These are phyloP conservation scores for Meripilus lineatus DNA, from an alignment of 1,284 basidiomycete genomes.

Conservation along the genomic window DNA sequence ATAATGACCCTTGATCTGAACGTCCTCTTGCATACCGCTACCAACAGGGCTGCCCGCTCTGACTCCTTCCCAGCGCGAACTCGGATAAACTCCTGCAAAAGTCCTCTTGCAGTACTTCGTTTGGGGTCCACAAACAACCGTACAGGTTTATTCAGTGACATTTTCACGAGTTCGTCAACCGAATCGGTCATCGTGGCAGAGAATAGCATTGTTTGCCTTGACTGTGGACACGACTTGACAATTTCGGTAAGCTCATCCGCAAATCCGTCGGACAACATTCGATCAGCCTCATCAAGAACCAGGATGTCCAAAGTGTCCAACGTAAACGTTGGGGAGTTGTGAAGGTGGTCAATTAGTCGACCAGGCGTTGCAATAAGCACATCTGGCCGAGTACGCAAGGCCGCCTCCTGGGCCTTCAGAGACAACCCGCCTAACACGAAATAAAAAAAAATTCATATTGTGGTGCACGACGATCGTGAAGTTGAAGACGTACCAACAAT, in stretches of 20 bases:
- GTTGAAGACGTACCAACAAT: conserved; percentile 65
- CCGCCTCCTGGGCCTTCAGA: conserved; percentile 84
- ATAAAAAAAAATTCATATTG: conserved; percentile 1
- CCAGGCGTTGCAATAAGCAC: conserved; percentile 94
- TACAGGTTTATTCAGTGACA: conserved; percentile 90
- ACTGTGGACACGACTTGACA: conserved; percentile 82
- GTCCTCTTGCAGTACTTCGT: conserved; percentile 80
- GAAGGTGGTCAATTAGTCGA: conserved; percentile 94
- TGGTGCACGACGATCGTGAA: conserved; percentile 4
- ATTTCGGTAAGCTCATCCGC: conserved; percentile 95
- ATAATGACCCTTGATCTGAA: conserved; percentile 86
- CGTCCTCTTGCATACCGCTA: conserved; percentile 82
- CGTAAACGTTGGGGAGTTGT: conserved; percentile 91
- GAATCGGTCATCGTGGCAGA: conserved; percentile 98
- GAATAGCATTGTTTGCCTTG: conserved; percentile 97
- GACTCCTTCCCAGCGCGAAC: conserved; percentile 75
- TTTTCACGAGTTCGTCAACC: conserved; percentile 88
- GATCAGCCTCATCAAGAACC: conserved; percentile 95
- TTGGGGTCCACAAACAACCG: conserved; percentile 95
- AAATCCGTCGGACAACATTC: conserved; percentile 98
- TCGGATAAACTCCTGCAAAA: conserved; percentile 94
- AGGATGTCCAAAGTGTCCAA: conserved; percentile 92
- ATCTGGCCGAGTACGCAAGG: conserved; percentile 84
- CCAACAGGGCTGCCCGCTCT: conserved; percentile 80
- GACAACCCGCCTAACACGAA: conserved; percentile 76